Percentiles rank a stretch among this genome's conserved stretches.
These are phyloP conservation scores for Alternaria viburni DNA, from an alignment of 2,329 filamentous ascomycete genomes.

Conservation along the genomic window DNA sequence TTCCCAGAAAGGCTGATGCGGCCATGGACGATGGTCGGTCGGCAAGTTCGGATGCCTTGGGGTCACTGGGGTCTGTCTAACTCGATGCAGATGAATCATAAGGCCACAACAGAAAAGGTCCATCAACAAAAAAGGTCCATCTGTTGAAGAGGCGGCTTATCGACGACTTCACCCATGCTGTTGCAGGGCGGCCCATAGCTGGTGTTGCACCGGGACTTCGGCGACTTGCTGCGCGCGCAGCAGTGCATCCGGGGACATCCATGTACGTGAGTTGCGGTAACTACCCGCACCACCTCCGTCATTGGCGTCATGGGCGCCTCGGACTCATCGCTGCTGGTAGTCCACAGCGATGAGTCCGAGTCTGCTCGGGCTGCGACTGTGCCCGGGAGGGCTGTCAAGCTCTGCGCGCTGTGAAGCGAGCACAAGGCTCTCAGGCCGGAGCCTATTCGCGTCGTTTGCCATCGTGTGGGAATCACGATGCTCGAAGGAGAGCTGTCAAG, in stretches of 20 bases:
- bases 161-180: background rate
- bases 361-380: slow-evolving; percentile 36
- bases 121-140: background rate
- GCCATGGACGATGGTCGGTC: slow-evolving; percentile 9
- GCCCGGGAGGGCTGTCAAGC: background rate
- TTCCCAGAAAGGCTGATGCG: slow-evolving; percentile 20
- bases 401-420: background rate
- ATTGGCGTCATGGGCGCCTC: slow-evolving; percentile 30
- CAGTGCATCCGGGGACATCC: background rate
- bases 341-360: slow-evolving; percentile 32
- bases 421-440: background rate
- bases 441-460: slow-evolving; percentile 6
- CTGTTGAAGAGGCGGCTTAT: background rate
- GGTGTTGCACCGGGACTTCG: background rate
- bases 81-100: background rate
- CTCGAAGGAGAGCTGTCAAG: background rate
- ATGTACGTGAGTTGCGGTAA: slow-evolving; percentile 16
- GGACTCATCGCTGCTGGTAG: slow-evolving; percentile 50
- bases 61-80: background rate
- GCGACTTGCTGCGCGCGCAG: background rate
- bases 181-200: background rate
- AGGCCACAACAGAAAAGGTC: background rate
- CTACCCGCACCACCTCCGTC: background rate
- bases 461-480: no score
- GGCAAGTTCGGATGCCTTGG: background rate